Conservation (phyloP, 495 filamentous ascomycete species). For the Lasiosphaeriaceae sp. region DNA sequence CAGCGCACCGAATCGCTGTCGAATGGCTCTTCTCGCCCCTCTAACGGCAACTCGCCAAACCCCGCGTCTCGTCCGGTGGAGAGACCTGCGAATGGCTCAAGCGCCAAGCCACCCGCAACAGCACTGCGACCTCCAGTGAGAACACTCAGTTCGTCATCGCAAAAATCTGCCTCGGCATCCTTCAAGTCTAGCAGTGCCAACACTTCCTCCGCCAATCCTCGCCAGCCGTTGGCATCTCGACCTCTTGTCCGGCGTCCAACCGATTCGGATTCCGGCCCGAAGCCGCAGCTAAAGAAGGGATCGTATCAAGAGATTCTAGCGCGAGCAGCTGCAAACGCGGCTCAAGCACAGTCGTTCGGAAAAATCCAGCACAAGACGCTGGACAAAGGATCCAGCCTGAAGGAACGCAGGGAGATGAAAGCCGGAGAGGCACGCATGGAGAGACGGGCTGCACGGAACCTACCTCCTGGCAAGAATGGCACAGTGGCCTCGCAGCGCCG, state of each 20-base stretch:
- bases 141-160: conserved; percentile 15
- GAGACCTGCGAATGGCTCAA: conserved; percentile 1
- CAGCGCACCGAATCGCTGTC: conserved; percentile 21
- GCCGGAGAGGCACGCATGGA: conserved; percentile 26
- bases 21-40: conserved; percentile 11
- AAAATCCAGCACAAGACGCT: conserved; percentile 56
- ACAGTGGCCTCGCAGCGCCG: conserved; percentile 17
- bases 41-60: conserved; percentile 13
- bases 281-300: conserved; percentile 51
- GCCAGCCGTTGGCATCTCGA: conserved; percentile 15
- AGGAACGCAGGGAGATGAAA: conserved; percentile 44
- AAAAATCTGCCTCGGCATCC: neutral
- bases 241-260: conserved; percentile 15
- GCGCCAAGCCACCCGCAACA: neutral
- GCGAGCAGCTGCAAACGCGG: conserved; percentile 54
- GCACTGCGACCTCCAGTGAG: conserved; percentile 2
- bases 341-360: conserved; percentile 42
- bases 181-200: neutral
- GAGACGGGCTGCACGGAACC: conserved; percentile 5
- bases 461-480: conserved; percentile 18
- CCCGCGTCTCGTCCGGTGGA: conserved; percentile 15
- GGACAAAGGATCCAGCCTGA: conserved; percentile 40
- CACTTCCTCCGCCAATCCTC: neutral
- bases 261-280: conserved; percentile 27
- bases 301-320: conserved; percentile 68